phyloP scores from a whole-genome alignment of 352 stramenopile genomes.

The Globisporangium nagaii region DNA sequence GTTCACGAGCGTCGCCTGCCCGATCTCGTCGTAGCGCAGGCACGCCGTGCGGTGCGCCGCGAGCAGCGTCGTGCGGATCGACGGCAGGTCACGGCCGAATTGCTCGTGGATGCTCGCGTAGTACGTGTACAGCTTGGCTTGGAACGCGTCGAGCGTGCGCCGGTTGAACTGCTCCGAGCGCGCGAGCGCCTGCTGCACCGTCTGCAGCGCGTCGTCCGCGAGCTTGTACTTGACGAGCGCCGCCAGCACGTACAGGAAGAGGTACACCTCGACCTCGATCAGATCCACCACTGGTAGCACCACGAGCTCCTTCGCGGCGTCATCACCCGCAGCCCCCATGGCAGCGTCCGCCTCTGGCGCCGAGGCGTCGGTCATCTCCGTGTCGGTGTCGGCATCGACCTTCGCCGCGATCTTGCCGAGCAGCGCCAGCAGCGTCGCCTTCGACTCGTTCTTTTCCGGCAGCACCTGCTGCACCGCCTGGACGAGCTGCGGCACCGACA shows the following conservation, averaged over 20 bases:
- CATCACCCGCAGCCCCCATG: neutral
- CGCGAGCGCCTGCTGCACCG: slow-evolving; percentile 41
- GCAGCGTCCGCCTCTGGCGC: slow-evolving; percentile 11
- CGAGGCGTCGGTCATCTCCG: slow-evolving; percentile 53
- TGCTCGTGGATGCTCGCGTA: slow-evolving; percentile 73
- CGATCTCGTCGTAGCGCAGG: slow-evolving; percentile 86
- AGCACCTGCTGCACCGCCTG: slow-evolving; percentile 57
- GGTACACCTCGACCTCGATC: slow-evolving; percentile 84
- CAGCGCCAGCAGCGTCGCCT: slow-evolving; percentile 41
- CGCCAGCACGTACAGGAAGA: slow-evolving; percentile 73
- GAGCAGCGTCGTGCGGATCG: slow-evolving; percentile 66
- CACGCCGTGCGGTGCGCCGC: slow-evolving; percentile 84
- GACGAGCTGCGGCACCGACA: slow-evolving; percentile 56
- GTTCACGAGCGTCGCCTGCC: slow-evolving; percentile 89
- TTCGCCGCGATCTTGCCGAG: slow-evolving; percentile 43
- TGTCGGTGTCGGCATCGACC: slow-evolving; percentile 25
- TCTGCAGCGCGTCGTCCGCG: slow-evolving; percentile 42
- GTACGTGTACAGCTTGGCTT: slow-evolving; percentile 76
- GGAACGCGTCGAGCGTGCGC: slow-evolving; percentile 71
- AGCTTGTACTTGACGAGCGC: slow-evolving; percentile 72
- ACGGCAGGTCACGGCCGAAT: slow-evolving; percentile 46
- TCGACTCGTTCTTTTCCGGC: slow-evolving; percentile 58
- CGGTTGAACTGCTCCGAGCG: slow-evolving; percentile 78
- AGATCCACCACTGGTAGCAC: slow-evolving; percentile 56
- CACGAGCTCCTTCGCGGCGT: slow-evolving; percentile 7